These are phyloP conservation scores for Trichoderma koningiopsis DNA, from an alignment of 2,329 filamentous ascomycete genomes.

Conservation along the genomic window DNA sequence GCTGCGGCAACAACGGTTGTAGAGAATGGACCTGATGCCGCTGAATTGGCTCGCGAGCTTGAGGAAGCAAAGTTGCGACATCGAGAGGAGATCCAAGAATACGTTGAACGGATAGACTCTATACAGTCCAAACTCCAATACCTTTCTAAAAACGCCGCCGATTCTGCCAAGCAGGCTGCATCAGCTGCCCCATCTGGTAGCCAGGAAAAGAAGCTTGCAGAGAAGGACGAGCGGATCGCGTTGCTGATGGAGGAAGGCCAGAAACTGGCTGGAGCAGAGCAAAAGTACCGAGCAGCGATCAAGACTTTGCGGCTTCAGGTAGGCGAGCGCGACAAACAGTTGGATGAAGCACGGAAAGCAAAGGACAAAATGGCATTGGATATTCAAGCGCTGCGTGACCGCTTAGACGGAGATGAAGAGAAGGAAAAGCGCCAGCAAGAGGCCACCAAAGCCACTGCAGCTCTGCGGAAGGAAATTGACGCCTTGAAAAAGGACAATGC, in stretches of 20 bases:
- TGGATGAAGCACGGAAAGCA: slow-evolving; percentile 60
- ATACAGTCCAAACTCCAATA: slow-evolving; percentile 90
- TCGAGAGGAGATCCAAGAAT: slow-evolving; percentile 79
- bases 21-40: slow-evolving; percentile 6
- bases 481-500: slow-evolving; percentile 53
- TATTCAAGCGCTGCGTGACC: slow-evolving; percentile 48
- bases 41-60: slow-evolving; percentile 29
- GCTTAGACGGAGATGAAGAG: slow-evolving; percentile 53
- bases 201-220: slow-evolving; percentile 75
- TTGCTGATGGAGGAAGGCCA: slow-evolving; percentile 90
- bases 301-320: slow-evolving; percentile 75
- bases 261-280: slow-evolving; percentile 80
- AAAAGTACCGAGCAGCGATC: slow-evolving; percentile 79
- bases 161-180: slow-evolving; percentile 70
- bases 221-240: slow-evolving; percentile 89
- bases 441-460: slow-evolving; percentile 57
- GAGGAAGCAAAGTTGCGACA: slow-evolving; percentile 45
- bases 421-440: slow-evolving; percentile 57
- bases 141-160: slow-evolving; percentile 76
- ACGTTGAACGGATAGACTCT: slow-evolving; percentile 88
- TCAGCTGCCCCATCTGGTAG: slow-evolving; percentile 65
- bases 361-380: slow-evolving; percentile 62
- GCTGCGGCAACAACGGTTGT: not conserved
- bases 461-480: slow-evolving; percentile 44
- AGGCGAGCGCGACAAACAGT: slow-evolving; percentile 65